Evolutionary conservation across 345 rosid species (phyloP).

Genomic region (Salix exigua): DNA sequence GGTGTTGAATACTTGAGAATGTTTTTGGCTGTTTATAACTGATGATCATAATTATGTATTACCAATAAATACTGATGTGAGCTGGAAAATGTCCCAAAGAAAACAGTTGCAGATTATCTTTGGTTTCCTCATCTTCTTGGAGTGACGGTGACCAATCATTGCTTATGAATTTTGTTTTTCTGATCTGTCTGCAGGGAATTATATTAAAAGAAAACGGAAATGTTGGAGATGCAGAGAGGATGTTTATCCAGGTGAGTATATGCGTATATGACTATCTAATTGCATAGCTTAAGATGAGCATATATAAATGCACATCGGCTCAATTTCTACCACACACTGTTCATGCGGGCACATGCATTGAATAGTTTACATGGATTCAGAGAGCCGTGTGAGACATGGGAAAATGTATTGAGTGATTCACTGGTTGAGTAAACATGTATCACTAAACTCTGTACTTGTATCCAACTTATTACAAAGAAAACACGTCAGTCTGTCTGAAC

Average conservation of each 20-base stretch:
- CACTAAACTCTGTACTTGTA: too few species aligned
- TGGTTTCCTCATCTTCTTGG: background rate
- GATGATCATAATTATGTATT: background rate
- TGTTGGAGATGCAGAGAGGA: conserved; percentile 87
- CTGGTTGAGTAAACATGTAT: too few species aligned
- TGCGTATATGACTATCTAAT: background rate
- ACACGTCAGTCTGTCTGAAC: too few species aligned
- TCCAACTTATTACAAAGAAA: too few species aligned
- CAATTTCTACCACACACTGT: too few species aligned
- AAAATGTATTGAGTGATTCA: too few species aligned
- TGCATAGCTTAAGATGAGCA: background rate
- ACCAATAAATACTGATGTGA: background rate
- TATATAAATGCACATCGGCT: background rate
- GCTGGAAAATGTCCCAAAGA: background rate
- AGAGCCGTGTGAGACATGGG: too few species aligned
- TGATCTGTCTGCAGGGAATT: conserved; percentile 61
- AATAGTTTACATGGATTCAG: too few species aligned
- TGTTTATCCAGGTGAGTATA: conserved; percentile 88
- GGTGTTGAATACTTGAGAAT: background rate
- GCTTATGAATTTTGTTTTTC: background rate
- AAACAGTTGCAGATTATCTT: background rate
- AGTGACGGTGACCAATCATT: background rate
- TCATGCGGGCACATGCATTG: too few species aligned
- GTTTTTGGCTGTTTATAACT: background rate
- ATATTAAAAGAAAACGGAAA: conserved; percentile 80